These are phyloP conservation scores for Tuber microsphaerosporum DNA, from an alignment of 495 filamentous ascomycete species.

Conservation along the genomic window DNA sequence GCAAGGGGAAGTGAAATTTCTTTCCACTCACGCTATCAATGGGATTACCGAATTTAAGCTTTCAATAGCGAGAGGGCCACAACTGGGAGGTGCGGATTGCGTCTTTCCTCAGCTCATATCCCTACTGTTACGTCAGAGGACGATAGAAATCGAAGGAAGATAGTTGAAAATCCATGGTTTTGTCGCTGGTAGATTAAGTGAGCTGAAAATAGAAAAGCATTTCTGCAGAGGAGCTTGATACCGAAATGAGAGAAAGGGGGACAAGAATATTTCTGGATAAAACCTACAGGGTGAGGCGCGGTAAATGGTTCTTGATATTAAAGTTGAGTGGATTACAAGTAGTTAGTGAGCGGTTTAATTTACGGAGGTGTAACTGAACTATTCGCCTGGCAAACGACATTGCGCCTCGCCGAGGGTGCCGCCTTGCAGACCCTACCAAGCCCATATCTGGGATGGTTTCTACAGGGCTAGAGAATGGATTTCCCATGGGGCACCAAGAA, in stretches of 20 bases:
- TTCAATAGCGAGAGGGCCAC: too few relatives aligned
- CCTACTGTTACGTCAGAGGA: too few relatives aligned
- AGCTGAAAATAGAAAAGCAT: neutral
- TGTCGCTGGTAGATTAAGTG: neutral
- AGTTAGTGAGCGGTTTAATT: neutral
- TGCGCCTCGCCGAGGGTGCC: neutral
- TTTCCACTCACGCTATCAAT: too few relatives aligned
- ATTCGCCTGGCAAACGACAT: neutral
- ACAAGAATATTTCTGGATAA: neutral
- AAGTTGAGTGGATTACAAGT: neutral
- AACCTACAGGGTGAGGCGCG: too few relatives aligned
- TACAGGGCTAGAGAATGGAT: neutral
- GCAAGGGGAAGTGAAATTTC: neutral
- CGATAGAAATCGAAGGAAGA: neutral
- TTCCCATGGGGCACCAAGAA: neutral
- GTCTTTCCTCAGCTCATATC: too few relatives aligned
- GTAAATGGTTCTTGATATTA: neutral
- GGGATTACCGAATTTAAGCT: too few relatives aligned
- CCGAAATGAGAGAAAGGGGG: neutral
- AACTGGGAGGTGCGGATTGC: too few relatives aligned
- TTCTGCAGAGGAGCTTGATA: neutral
- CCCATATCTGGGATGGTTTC: neutral
- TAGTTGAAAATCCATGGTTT: neutral
- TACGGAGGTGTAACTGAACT: neutral
- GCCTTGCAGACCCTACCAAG: neutral